Percentiles rank a stretch among this genome's conserved stretches.
phyloP scores from a whole-genome alignment of 306 rosid species.

The Glycine tomentella region DNA sequence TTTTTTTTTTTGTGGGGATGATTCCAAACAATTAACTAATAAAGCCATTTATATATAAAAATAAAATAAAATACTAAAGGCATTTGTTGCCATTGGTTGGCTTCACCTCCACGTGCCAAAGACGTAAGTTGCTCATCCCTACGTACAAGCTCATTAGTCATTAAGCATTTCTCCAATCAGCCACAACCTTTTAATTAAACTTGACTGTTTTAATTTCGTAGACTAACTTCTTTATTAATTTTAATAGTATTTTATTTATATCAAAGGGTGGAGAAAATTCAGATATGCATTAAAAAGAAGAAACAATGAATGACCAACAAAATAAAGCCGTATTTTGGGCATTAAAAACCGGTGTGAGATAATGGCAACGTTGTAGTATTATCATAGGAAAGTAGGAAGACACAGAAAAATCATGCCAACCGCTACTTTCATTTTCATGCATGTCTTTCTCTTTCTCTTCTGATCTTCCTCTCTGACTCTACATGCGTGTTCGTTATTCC shows the following conservation, averaged over 20 bases:
- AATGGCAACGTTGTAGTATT: constrained; percentile 19
- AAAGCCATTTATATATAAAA: background rate
- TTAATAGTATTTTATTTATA: too few relatives aligned
- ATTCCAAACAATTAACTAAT: background rate
- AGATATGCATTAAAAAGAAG: too few relatives aligned
- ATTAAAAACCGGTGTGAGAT: constrained; percentile 51
- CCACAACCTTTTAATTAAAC: background rate
- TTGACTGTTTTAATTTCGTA: background rate
- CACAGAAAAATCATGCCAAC: constrained; percentile 59
- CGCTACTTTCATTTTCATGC: constrained; percentile 43
- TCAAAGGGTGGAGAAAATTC: too few relatives aligned
- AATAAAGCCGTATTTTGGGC: constrained; percentile 56
- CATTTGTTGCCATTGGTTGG: background rate
- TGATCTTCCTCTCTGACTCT: constrained; percentile 23
- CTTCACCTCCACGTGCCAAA: background rate
- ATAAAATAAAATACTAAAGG: too few relatives aligned
- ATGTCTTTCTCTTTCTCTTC: constrained; percentile 32
- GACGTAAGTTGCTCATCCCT: background rate
- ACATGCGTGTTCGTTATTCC: constrained; percentile 35
- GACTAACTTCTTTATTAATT: background rate
- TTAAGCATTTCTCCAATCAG: background rate
- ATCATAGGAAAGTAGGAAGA: background rate
- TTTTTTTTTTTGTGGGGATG: background rate
- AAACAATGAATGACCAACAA: background rate
- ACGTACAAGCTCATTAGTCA: constrained; percentile 4